These are phyloP conservation scores for Ophiostoma piceae DNA, from an alignment of 2,329 filamentous ascomycete species.

Conservation along the genomic window DNA sequence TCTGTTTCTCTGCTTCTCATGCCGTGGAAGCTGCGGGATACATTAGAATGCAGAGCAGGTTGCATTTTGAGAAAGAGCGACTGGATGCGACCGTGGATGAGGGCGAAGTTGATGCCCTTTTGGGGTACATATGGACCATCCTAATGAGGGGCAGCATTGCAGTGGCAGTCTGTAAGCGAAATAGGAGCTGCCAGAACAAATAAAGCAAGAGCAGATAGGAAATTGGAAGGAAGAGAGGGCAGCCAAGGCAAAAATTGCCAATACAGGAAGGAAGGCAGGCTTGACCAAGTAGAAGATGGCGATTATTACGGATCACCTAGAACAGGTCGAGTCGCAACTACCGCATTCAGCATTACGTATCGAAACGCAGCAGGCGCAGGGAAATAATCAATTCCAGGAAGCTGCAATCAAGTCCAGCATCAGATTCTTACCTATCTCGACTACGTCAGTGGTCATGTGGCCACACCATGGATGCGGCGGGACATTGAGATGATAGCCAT, in stretches of 20 bases:
- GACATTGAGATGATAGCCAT: not conserved
- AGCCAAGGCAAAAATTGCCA: conserved; percentile 10
- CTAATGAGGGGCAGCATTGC: not conserved
- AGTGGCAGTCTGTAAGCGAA: not conserved
- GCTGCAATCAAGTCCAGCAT: not conserved
- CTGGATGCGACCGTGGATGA: not conserved
- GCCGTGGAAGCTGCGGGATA: not conserved
- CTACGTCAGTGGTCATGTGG: conserved; percentile 3
- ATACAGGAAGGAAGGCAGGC: conserved; percentile 14
- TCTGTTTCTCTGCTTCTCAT: not conserved
- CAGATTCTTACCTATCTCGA: not conserved
- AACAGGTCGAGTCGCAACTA: conserved; percentile 2
- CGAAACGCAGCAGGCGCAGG: not conserved
- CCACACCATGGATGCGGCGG: not conserved
- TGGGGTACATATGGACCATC: not conserved
- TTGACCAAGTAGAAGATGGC: not conserved
- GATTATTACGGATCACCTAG: not conserved
- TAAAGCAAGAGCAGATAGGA: not conserved
- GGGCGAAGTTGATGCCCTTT: not conserved
- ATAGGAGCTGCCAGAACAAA: not conserved
- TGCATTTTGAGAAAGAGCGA: not conserved
- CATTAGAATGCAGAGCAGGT: not conserved
- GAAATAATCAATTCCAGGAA: not conserved
- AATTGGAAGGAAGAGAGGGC: not conserved
- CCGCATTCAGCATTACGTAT: not conserved